These are phyloP conservation scores for Lachancea sp. DNA, from an alignment of 805 yeast genomes.

Conservation along the genomic window DNA sequence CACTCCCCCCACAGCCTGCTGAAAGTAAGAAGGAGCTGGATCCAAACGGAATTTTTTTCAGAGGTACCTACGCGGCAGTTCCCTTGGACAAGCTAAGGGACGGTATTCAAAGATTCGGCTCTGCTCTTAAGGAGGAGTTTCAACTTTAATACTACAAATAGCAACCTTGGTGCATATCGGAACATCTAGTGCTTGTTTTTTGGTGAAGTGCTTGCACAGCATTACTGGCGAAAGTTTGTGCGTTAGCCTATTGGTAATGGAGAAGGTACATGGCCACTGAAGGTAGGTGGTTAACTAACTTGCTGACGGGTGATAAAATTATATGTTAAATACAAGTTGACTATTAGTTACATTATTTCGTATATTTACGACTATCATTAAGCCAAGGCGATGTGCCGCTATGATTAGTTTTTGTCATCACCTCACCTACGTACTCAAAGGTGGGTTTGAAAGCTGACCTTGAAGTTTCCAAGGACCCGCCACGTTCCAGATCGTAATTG, in stretches of 20 bases:
- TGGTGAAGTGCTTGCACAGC: no score
- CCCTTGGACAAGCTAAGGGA: slow-evolving; percentile 53
- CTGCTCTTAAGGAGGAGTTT: slow-evolving; percentile 53
- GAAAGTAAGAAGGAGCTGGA: slow-evolving; percentile 38
- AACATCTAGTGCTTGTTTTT: no score
- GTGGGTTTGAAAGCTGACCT: neutral
- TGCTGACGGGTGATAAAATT: no score
- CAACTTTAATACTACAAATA: slow-evolving; percentile 7
- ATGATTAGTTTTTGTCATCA: slow-evolving; percentile 9
- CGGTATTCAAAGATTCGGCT: slow-evolving; percentile 65
- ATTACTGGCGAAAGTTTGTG: no score
- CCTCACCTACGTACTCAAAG: slow-evolving; percentile 4
- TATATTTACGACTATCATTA: no score
- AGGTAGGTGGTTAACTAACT: no score
- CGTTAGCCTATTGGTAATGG: no score
- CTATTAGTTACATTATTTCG: no score
- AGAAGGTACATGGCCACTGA: no score
- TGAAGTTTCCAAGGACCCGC: slow-evolving; percentile 1
- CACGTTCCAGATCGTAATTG: slow-evolving; percentile 1
- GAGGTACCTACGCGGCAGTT: slow-evolving; percentile 87
- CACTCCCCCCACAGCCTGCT: slow-evolving; percentile 51
- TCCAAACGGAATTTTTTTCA: slow-evolving; percentile 55
- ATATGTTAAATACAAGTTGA: no score
- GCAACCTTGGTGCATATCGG: no score
- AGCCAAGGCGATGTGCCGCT: no score